Evolutionary conservation across 2,329 filamentous ascomycete genomes (phyloP).

Genomic region (Geosmithia morbida): DNA sequence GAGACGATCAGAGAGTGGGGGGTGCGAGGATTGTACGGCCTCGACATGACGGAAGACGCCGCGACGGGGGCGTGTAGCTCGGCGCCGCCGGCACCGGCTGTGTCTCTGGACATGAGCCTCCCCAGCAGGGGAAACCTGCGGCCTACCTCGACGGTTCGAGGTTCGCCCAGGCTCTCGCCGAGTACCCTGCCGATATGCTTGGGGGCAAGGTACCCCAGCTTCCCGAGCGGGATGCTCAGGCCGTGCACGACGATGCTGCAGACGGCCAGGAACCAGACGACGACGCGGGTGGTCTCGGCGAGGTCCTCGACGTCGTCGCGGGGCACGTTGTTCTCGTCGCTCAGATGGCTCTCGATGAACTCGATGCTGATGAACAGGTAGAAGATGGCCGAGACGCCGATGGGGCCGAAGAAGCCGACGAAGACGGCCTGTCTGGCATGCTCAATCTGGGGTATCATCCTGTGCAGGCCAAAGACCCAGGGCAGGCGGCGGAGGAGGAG

Average conservation of each 20-base stretch:
- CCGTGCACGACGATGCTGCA: conserved; percentile 80
- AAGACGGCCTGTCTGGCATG: conserved; percentile 63
- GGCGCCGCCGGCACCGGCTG: background rate
- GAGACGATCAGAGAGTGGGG: background rate
- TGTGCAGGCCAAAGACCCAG: conserved; percentile 59
- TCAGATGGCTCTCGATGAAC: conserved; percentile 45
- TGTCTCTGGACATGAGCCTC: background rate
- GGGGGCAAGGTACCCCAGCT: conserved; percentile 38
- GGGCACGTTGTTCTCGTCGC: conserved; percentile 39
- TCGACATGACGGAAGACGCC: background rate
- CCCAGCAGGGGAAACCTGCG: background rate
- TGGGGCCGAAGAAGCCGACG: conserved; percentile 85
- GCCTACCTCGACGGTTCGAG: background rate
- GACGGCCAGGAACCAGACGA: conserved; percentile 77
- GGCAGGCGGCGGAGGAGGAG: conserved; percentile 67
- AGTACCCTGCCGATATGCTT: background rate
- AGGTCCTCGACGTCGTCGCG: conserved; percentile 25
- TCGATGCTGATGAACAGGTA: conserved; percentile 74
- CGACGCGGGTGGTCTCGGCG: conserved; percentile 50
- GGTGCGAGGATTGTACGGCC: background rate
- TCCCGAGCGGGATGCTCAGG: conserved; percentile 64
- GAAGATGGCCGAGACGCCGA: conserved; percentile 81
- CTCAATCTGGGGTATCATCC: conserved; percentile 66
- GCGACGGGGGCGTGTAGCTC: background rate
- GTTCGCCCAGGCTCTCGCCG: background rate